phyloP scores from a whole-genome alignment of 345 rosid species.

The Hibiscus syriacus region DNA sequence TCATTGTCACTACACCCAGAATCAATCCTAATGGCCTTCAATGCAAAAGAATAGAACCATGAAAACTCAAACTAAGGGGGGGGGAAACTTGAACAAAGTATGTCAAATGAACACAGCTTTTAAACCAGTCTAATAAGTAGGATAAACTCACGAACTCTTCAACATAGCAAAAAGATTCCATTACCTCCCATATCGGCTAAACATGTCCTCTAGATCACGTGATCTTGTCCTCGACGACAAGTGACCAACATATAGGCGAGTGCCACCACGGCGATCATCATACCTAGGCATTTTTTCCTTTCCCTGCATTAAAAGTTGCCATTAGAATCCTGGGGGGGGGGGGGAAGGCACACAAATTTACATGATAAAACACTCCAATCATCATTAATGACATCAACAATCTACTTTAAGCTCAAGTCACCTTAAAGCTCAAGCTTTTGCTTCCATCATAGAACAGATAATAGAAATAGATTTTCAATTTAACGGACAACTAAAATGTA shows the following conservation, averaged over 20 bases:
- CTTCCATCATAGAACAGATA: background rate
- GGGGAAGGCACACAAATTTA: background rate
- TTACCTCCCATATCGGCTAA: slow-evolving; percentile 76
- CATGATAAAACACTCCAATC: background rate
- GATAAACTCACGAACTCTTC: background rate
- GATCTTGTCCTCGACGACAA: slow-evolving; percentile 56
- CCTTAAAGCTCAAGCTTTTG: background rate
- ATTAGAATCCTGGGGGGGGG: background rate
- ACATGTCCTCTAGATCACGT: slow-evolving; percentile 61
- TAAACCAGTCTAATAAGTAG: background rate
- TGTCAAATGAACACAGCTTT: background rate
- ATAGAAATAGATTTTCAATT: background rate
- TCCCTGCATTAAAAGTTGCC: slow-evolving; percentile 14
- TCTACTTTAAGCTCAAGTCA: too few species aligned
- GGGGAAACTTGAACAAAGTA: background rate
- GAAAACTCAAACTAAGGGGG: background rate
- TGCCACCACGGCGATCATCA: slow-evolving; percentile 56
- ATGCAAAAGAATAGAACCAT: background rate
- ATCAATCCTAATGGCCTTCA: background rate
- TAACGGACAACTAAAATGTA: background rate
- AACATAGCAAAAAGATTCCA: background rate
- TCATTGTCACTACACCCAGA: slow-evolving; percentile 13
- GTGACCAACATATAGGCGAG: slow-evolving; percentile 78
- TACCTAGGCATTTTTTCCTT: slow-evolving; percentile 50
- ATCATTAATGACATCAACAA: background rate